Evolutionary conservation across 2,329 filamentous ascomycete species (phyloP), one percentile per base, ranked within the genome.

Genomic region (Acrodontium crateriforme): DNA sequence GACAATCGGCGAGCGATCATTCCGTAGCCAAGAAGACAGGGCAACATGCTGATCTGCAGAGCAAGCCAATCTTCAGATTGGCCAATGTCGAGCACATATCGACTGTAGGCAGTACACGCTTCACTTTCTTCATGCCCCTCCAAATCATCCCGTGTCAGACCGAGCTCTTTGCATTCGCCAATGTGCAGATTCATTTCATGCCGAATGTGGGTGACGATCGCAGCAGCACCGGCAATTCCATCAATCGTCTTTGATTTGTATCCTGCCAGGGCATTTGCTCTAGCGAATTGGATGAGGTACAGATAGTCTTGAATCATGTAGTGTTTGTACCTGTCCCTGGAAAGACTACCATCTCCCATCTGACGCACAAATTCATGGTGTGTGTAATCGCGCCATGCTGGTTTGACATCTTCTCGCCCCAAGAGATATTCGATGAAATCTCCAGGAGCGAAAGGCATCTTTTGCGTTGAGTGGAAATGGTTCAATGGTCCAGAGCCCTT

Each of bases 301-400:
- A 93, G 63, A 46, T 94, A 94, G 46, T 95, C 87, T 45, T 95
- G 87, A 7, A 89, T 67, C 31, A 95, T 71, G 50, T 94, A 95
- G 20, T 78, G 69, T 52, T 84, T 89, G 62, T 93, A 95, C 0
- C 74, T 76, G 23, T 78, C 70, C 1, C 78, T 42, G 0, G 80
- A 77, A 12, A 95, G 60, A 6, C 69, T 77, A 0, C 83, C 84
- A 33, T 77, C 65, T 1, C 78, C 84, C 47, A 95, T 62, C 9
- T 68, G 70, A 45, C 74, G 62, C 22, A 92, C 80, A 46, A 95
- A 95, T 0, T 76, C 71, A 48, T 95, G 87, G 40, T 84, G 64
- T 2, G 80, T 75, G 47, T 83, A 91, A 9, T 62, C 59, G 25
- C 74, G 60, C 87, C 87, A 95, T 2, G 76, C 65, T 0, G 58